Conservation (phyloP, 257 asterid species). For the Rauvolfia tetraphylla region DNA sequence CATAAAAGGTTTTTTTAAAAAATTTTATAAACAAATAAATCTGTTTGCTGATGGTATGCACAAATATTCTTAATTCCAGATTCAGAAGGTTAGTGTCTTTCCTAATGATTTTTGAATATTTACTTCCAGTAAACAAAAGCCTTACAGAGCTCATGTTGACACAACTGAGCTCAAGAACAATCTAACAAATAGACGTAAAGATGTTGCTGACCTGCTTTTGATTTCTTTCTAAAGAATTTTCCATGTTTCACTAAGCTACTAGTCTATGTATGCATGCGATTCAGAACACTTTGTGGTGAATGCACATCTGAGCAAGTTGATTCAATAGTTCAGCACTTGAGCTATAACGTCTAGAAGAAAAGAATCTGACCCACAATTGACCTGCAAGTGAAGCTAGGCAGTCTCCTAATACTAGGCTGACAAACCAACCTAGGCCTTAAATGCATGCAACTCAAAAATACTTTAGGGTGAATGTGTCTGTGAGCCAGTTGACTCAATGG, state of each 20-base stretch:
- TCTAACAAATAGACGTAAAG: not conserved
- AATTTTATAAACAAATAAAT: not conserved
- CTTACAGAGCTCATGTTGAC: not conserved
- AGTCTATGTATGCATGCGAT: not conserved
- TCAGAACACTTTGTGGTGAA: not conserved
- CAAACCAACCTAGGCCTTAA: too few species aligned
- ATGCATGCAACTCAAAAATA: too few species aligned
- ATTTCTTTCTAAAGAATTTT: not conserved
- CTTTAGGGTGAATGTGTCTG: not conserved
- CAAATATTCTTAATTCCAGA: not conserved
- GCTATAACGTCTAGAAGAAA: not conserved
- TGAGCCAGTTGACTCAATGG: not conserved
- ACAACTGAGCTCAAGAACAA: not conserved
- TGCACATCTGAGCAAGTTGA: not conserved
- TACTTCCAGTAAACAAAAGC: not conserved
- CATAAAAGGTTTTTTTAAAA: too few species aligned
- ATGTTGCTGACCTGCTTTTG: not conserved
- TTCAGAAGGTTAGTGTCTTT: not conserved
- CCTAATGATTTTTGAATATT: not conserved
- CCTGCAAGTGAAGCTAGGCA: too few species aligned
- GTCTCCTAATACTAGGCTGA: too few species aligned
- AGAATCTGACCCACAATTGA: too few species aligned
- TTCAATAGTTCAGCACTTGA: too few species aligned
- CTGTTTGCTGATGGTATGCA: not conserved
- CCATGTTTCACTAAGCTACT: not conserved